Evolutionary conservation across 148 eudicot species (phyloP).

Genomic region (Silene uniflora): DNA sequence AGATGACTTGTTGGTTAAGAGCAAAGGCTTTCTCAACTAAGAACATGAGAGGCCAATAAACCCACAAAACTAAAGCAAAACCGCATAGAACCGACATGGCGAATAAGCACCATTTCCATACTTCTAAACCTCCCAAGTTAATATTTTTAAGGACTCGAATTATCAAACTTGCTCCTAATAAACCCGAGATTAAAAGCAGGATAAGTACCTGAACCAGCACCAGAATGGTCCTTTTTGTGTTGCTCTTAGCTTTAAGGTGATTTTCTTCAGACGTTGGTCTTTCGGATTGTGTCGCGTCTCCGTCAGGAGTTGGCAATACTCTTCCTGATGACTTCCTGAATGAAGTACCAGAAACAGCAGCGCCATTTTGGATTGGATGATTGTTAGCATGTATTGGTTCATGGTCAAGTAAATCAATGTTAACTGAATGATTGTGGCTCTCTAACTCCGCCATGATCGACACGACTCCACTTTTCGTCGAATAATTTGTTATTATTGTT

Average conservation of each 20-base stretch:
- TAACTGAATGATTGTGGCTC: background rate
- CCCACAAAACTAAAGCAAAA: conserved; percentile 4
- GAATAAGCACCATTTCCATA: conserved; percentile 15
- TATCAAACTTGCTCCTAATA: background rate
- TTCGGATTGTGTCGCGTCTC: background rate
- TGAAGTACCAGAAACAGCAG: background rate
- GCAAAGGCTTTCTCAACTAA: conserved; percentile 3
- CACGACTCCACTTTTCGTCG: background rate
- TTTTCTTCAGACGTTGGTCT: too few relatives aligned
- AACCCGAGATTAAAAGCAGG: conserved; percentile 2
- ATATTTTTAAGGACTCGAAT: background rate
- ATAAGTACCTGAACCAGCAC: conserved; percentile 1
- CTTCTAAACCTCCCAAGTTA: background rate
- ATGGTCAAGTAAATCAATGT: background rate
- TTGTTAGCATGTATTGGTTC: background rate
- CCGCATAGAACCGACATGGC: conserved; percentile 4
- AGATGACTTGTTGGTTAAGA: conserved; percentile 3
- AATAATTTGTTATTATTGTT: too few relatives aligned
- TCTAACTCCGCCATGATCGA: background rate
- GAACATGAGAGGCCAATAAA: conserved; percentile 12
- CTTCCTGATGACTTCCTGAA: background rate
- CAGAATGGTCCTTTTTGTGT: too few relatives aligned
- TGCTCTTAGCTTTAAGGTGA: too few relatives aligned
- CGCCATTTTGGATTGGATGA: background rate
- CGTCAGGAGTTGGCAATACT: background rate